Evolutionary conservation across 2,329 filamentous ascomycete genomes (phyloP), one percentile per base, ranked within the genome.

Genomic region (Leptographium wingfieldii): DNA sequence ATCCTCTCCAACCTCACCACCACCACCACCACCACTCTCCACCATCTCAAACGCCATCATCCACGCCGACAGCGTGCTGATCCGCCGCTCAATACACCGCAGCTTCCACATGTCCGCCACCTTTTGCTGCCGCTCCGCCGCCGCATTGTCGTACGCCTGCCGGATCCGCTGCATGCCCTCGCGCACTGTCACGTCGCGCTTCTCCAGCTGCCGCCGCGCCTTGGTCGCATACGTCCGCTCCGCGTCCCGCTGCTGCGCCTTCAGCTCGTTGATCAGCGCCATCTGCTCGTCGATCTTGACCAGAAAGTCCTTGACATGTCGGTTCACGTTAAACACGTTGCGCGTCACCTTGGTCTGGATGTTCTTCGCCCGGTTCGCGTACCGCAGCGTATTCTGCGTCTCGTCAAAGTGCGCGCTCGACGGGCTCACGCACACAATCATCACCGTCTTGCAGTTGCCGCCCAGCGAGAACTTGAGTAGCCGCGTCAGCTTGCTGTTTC

Each of bases 201-300:
- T 96, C 69, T 94, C 90, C 60, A 82, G 83, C 66, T 95, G 90
- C 73, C 96, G 96, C 67, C 86, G 86, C 75, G 96, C 95, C 69
- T 97, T 97, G 66, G 82, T 79, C 66, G 92, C 92, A 56, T 90
- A 91, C 3, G 84, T 77, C 46, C 81, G 82, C 69, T 97, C 94
- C 5, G 86, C 86, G 60, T 97, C 89, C 71, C 91, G 95, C 69
- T 96, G 90, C 71, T 96, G 90, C 31, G 88, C 88, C 74, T 94
- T 91, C 59, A 99, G 82, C 71, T 97, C 92, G 66, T 95, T 96
- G 72, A 99, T 99, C 69, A 96, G 74, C n/a, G 85, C 87, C 80
- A 96, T 92, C 71, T 99, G 92, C 74, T 99, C 94, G 69, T 99
- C 92, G 68, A 99, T 99, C 80, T 97, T 97, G 77, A 96, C 94